These are phyloP conservation scores for Pichia sp. DNA, from an alignment of 1,139 yeast species.

Conservation along the genomic window DNA sequence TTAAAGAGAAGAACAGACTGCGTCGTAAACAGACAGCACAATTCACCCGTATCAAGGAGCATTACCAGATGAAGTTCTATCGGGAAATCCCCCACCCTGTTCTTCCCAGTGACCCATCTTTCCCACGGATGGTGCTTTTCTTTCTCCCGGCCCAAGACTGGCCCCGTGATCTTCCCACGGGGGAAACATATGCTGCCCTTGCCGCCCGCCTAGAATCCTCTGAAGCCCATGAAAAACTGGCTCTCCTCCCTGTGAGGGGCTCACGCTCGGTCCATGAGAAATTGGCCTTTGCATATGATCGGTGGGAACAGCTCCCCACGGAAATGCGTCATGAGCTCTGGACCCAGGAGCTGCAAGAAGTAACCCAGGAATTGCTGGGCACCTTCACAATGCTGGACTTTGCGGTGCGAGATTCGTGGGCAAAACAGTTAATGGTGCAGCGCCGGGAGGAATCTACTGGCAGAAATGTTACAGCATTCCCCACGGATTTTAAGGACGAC, in stretches of 20 bases:
- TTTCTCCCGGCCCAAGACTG: conserved; percentile 39
- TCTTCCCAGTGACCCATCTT: conserved; percentile 39
- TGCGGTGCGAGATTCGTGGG: conserved; percentile 35
- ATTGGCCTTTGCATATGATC: conserved; percentile 37
- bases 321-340: conserved; percentile 34
- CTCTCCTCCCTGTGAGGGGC: conserved; percentile 17
- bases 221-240: conserved; percentile 27
- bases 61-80: conserved; percentile 32
- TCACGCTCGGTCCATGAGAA: conserved; percentile 23
- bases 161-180: conserved; percentile 46
- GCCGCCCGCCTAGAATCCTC: conserved; percentile 3
- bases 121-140: conserved; percentile 41
- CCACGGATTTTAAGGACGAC: not conserved
- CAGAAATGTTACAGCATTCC: not conserved
- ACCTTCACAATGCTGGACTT: conserved; percentile 36
- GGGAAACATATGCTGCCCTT: conserved; percentile 33
- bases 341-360: conserved; percentile 37
- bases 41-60: conserved; percentile 31
- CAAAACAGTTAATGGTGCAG: conserved; percentile 28
- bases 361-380: conserved; percentile 40
- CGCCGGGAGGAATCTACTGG: conserved; percentile 16
- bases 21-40: conserved; percentile 35
- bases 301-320: conserved; percentile 35
- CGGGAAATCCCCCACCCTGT: conserved; percentile 33
- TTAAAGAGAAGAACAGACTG: conserved; percentile 34